Evolutionary conservation across 129 eudicot species (phyloP).

Genomic region (Flaveria ramosissima): DNA sequence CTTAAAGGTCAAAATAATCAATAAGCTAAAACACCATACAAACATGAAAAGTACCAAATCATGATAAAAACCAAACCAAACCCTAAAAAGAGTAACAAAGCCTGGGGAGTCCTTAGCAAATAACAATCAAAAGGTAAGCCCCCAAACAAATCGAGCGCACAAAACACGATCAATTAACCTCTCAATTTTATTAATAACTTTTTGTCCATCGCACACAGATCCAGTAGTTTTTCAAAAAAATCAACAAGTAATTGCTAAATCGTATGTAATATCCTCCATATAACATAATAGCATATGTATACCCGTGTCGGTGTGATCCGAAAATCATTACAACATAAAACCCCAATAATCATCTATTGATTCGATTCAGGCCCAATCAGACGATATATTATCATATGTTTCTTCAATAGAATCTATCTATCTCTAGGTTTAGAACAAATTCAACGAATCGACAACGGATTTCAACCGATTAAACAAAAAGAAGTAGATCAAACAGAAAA

Average conservation of each 20-base stretch:
- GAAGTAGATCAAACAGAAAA: neutral
- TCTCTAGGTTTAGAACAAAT: neutral
- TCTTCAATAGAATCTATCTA: neutral
- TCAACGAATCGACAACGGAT: slow-evolving; percentile 23
- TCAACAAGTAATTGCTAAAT: neutral
- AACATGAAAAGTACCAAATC: slow-evolving; percentile 20
- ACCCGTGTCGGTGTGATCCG: slow-evolving; percentile 12
- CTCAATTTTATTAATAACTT: neutral
- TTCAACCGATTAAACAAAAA: neutral
- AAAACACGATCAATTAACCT: slow-evolving; percentile 3
- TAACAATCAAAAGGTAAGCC: neutral
- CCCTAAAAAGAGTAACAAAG: slow-evolving; percentile 2
- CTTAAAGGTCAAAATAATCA: slow-evolving; percentile 8
- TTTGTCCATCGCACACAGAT: slow-evolving; percentile 24
- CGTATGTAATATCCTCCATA: slow-evolving; percentile 1
- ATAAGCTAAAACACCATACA: neutral
- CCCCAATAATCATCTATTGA: slow-evolving; percentile 24
- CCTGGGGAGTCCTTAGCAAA: slow-evolving; percentile 1
- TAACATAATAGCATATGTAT: neutral
- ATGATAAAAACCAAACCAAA: slow-evolving; percentile 14
- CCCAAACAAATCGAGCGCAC: neutral
- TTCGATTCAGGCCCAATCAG: slow-evolving; percentile 17
- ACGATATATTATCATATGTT: neutral
- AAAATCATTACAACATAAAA: slow-evolving; percentile 17
- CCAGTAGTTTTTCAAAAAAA: neutral